A percentile compares a stretch with the other conserved stretches of the same genome.
Conservation (phyloP, 257 asterid species). For the Capsicum chinense region DNA sequence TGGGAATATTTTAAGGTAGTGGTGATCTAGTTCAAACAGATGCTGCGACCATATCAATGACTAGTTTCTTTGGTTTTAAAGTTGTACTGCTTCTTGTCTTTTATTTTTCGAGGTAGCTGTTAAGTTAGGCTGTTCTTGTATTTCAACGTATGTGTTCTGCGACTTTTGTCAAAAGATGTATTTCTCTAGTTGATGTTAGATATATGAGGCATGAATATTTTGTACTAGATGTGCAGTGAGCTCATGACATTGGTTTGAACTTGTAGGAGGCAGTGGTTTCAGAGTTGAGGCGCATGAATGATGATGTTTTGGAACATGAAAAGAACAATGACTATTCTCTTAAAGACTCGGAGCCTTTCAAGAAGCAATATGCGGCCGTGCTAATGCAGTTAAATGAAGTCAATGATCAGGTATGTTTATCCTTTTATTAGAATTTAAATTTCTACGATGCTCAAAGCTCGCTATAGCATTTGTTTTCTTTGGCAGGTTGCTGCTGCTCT, state of each 20-base stretch:
- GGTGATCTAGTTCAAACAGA: neutral
- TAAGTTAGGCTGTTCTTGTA: slow-evolving; percentile 24
- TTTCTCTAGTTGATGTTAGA: slow-evolving; percentile 16
- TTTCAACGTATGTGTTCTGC: neutral
- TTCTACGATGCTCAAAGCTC: slow-evolving; percentile 3
- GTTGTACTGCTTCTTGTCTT: slow-evolving; percentile 20
- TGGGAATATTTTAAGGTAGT: neutral
- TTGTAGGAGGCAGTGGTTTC: slow-evolving; percentile 77
- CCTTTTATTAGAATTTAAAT: slow-evolving; percentile 5
- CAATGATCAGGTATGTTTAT: slow-evolving; percentile 66
- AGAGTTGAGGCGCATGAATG: slow-evolving; percentile 83
- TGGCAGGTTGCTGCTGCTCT: slow-evolving; percentile 75
- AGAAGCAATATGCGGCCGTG: slow-evolving; percentile 82
- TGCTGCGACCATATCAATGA: neutral
- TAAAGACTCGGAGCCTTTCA: slow-evolving; percentile 71
- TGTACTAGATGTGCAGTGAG: slow-evolving; percentile 12
- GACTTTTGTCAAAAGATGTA: neutral
- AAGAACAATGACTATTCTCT: slow-evolving; percentile 53
- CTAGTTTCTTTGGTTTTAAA: neutral
- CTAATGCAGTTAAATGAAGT: slow-evolving; percentile 71
- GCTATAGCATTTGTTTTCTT: neutral
- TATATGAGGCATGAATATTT: slow-evolving; percentile 8
- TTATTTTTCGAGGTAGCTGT: neutral
- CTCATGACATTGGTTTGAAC: slow-evolving; percentile 43
- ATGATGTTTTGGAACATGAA: slow-evolving; percentile 63